Evolutionary conservation across 2,329 filamentous ascomycete species (phyloP), one percentile per base, ranked within the genome.

Genomic region (Xylariaceae sp.): DNA sequence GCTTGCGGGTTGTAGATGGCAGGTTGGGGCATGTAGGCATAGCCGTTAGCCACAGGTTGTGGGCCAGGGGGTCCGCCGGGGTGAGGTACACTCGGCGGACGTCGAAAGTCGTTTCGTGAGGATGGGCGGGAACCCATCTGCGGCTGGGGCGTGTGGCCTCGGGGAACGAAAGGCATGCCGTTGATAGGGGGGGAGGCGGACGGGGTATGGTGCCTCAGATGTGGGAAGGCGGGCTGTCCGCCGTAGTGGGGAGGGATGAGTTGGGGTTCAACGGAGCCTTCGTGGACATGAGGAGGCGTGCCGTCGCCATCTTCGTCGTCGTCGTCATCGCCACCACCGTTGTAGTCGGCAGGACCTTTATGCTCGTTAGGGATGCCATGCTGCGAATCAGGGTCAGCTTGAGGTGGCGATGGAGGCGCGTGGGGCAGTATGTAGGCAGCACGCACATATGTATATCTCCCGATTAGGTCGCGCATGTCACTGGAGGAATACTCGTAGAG

Each of bases 401-500:
- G 17, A 39, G 37, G n/a, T n/a, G n/a, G 50, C 40, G 40, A 22
- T 17, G 39, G 36, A 19, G 29, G 23, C 21, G 20, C 20, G 6
- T 41, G 2, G n/a, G 40, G 25, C 19, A 3, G 14, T 6, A 22
- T 11, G 38, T n/a, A n/a, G n/a, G n/a, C n/a, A n/a, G 25, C 19
- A 80, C 89, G 61, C 74, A 96, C 92, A 69, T 91, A 95, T 81
- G 90, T 85, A 64, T 95, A 94, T 65, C 89, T 81, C 41, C 80
- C 80, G 55, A 98, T 82, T 40, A 94, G 87, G 54, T 96, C 89
- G 65, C 85, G 85, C 79, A 98, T 95, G 67, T 96, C 89, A 58
- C 82, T 77, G 16, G 92, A 97, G 11, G 91, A 97, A 67, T 95
- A 98, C 68, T 98, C 90, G 69, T 97, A 96, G 21, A 98, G 79